phyloP scores from a whole-genome alignment of 306 rosid genomes.

The Vigna radiata region DNA sequence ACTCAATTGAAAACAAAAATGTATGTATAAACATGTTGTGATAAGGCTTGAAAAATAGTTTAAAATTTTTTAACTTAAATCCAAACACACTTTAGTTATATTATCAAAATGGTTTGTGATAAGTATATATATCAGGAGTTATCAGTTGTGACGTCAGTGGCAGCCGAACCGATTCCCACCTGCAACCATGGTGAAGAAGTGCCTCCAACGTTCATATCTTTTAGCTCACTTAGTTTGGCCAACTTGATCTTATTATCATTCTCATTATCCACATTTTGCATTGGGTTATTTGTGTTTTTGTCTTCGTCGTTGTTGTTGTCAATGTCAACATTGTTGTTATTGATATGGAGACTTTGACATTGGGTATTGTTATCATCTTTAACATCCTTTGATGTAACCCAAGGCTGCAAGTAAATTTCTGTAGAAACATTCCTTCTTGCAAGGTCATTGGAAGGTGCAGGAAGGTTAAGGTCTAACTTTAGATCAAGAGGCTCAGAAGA shows the following conservation, averaged over 20 bases:
- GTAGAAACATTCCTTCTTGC: slow-evolving; percentile 49
- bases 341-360: slow-evolving; percentile 30
- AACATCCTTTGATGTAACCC: slow-evolving; percentile 49
- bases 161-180: slow-evolving; percentile 84
- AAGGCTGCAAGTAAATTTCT: slow-evolving; percentile 67
- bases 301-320: slow-evolving; percentile 46
- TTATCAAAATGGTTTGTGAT: slow-evolving; percentile 21
- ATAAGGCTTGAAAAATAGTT: too few relatives aligned
- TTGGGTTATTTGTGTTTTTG: slow-evolving; percentile 40
- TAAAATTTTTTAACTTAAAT: too few relatives aligned
- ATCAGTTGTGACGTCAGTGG: slow-evolving; percentile 65
- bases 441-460: slow-evolving; percentile 58
- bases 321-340: slow-evolving; percentile 28
- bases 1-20: too few relatives aligned
- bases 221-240: slow-evolving; percentile 88
- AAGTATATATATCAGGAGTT: slow-evolving; percentile 40
- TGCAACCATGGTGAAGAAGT: slow-evolving; percentile 92
- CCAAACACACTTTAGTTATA: too few relatives aligned
- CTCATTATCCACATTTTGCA: slow-evolving; percentile 70
- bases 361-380: slow-evolving; percentile 50
- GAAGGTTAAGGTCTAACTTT: slow-evolving; percentile 86
- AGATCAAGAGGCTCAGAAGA: slow-evolving; percentile 65
- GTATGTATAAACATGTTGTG: too few relatives aligned
- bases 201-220: slow-evolving; percentile 69
- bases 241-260: slow-evolving; percentile 78